Percentiles rank a stretch among this genome's conserved stretches.
These are phyloP conservation scores for Aurinia saxatilis DNA, from an alignment of 345 rosid species.

Conservation along the genomic window DNA sequence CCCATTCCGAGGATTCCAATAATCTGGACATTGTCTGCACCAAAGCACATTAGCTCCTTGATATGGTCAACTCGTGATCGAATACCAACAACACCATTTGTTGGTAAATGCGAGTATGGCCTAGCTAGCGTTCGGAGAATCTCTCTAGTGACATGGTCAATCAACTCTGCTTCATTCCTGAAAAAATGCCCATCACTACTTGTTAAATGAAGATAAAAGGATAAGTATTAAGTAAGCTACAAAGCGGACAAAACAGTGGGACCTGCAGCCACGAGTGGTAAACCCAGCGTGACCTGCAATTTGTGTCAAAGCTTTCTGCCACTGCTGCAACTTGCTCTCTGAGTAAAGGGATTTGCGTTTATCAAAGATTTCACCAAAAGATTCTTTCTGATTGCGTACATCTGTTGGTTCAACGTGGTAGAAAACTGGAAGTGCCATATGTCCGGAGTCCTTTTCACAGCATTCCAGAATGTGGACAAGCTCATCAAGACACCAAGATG, in stretches of 20 bases:
- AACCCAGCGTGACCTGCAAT: conserved; percentile 3
- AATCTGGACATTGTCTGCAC: neutral
- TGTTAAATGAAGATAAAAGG: neutral
- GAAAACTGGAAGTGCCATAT: conserved; percentile 17
- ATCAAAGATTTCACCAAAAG: neutral
- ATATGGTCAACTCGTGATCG: neutral
- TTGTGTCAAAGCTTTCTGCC: conserved; percentile 15
- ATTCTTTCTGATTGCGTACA: neutral
- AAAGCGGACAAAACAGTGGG: neutral
- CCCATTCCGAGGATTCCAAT: neutral
- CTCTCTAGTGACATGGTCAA: neutral
- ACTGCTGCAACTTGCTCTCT: neutral
- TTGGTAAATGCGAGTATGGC: neutral
- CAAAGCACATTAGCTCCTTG: neutral
- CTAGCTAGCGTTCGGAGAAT: neutral
- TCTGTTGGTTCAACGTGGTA: neutral
- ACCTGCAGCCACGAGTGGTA: neutral
- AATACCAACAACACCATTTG: conserved; percentile 25
- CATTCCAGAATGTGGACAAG: no score
- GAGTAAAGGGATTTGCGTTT: neutral
- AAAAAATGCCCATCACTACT: neutral
- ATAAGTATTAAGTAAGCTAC: neutral
- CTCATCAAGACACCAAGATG: no score
- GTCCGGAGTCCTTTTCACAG: neutral
- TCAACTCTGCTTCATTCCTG: neutral